These are phyloP conservation scores for Coemansia sp. DNA, from an alignment of 192 early-diverging fungal species.

Conservation along the genomic window DNA sequence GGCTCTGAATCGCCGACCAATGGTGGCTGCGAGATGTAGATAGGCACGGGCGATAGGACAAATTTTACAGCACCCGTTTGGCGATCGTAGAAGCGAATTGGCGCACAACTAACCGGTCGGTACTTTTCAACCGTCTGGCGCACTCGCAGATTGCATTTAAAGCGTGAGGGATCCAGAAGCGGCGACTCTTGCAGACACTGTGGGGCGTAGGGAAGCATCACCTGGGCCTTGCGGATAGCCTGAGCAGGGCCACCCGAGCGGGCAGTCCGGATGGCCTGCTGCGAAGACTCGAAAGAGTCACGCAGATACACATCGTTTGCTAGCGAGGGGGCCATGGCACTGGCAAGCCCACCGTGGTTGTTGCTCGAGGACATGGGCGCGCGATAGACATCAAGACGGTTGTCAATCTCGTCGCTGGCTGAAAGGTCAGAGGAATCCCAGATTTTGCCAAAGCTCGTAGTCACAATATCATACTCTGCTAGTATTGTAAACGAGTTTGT, in stretches of 20 bases:
- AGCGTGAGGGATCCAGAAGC: constrained; percentile 30
- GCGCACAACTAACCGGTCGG: constrained; percentile 22
- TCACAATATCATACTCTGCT: constrained; percentile 44
- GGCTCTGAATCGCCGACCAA: not conserved
- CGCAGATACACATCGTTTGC: constrained; percentile 49
- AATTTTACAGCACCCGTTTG: constrained; percentile 30
- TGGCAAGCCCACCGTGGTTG: not conserved
- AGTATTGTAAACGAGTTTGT: constrained; percentile 36
- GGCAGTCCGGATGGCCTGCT: constrained; percentile 31
- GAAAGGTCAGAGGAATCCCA: constrained; percentile 31
- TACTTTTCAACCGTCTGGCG: constrained; percentile 44
- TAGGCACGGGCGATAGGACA: constrained; percentile 34
- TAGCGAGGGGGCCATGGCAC: constrained; percentile 24
- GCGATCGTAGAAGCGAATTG: constrained; percentile 48
- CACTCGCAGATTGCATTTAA: constrained; percentile 46
- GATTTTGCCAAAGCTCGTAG: constrained; percentile 27
- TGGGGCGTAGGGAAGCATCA: constrained; percentile 39
- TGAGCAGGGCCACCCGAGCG: constrained; percentile 45
- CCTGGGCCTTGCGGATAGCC: constrained; percentile 45
- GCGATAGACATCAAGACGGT: constrained; percentile 35
- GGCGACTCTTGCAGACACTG: constrained; percentile 48
- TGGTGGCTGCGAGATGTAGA: constrained; percentile 4
- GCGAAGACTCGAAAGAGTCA: constrained; percentile 34
- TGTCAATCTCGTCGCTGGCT: constrained; percentile 14
- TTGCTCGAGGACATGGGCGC: constrained; percentile 29